These are phyloP conservation scores for Peronospora farinosa DNA, from an alignment of 352 stramenopile genomes.

Conservation along the genomic window DNA sequence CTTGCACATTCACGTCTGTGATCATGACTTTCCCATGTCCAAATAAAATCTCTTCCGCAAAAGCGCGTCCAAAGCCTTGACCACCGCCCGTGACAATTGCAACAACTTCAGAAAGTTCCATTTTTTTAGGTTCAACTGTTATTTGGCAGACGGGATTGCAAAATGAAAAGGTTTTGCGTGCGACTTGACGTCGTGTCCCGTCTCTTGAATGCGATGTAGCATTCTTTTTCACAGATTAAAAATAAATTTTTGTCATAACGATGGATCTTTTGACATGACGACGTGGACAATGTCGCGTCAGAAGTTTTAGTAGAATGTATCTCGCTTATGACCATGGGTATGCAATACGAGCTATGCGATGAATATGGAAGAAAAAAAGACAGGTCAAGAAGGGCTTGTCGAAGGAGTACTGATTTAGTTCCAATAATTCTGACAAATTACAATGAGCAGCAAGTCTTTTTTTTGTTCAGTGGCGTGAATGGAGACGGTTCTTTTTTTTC, in stretches of 20 bases:
- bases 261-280: constrained; percentile 1
- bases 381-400: too few species aligned
- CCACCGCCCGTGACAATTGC: constrained; percentile 69
- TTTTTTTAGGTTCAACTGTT: constrained; percentile 20
- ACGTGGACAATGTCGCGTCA: background rate
- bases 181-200: constrained; percentile 3
- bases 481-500: too few species aligned
- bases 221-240: background rate
- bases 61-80: constrained; percentile 58
- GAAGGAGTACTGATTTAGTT: too few species aligned
- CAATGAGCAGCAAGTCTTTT: too few species aligned
- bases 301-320: background rate
- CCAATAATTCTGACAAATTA: background rate
- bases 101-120: constrained; percentile 56
- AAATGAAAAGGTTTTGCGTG: constrained; percentile 10
- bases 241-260: background rate
- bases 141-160: constrained; percentile 8
- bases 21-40: constrained; percentile 58
- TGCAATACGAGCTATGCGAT: too few species aligned
- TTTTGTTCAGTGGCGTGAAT: too few species aligned
- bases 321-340: background rate
- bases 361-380: too few species aligned
- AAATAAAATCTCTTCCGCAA: constrained; percentile 49
- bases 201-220: background rate
- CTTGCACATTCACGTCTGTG: constrained; percentile 65